phyloP scores from a whole-genome alignment of 192 early-diverging fungal species.

The Funneliformis geosporum region DNA sequence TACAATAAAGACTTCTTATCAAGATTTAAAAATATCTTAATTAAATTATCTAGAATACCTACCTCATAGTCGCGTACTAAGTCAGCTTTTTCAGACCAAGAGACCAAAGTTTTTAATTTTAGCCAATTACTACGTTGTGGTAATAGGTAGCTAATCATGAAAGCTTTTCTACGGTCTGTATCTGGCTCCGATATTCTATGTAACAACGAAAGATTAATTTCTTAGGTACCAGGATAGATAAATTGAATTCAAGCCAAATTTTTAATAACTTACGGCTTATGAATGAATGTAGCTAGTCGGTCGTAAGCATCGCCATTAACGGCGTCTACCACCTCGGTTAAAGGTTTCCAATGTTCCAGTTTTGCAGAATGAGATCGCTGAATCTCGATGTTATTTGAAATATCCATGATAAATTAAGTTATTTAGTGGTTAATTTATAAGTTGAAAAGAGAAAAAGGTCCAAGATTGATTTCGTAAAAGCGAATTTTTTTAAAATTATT shows the following conservation, averaged over 20 bases:
- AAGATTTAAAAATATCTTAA: too few species aligned
- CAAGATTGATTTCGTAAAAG: too few species aligned
- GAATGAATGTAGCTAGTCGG: neutral
- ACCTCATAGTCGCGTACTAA: conserved; percentile 3
- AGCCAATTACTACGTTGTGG: conserved; percentile 9
- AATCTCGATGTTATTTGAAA: neutral
- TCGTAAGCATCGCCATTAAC: conserved; percentile 10
- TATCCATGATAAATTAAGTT: neutral
- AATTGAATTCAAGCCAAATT: neutral
- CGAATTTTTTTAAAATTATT: too few species aligned
- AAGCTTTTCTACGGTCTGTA: neutral
- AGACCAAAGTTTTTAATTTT: conserved; percentile 3
- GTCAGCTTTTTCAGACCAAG: conserved; percentile 9
- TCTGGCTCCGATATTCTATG: neutral
- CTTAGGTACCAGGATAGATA: neutral
- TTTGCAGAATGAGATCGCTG: neutral
- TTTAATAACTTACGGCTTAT: neutral
- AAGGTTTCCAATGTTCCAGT: neutral
- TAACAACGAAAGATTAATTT: neutral
- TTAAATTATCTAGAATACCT: neutral
- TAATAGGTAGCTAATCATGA: neutral
- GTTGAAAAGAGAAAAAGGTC: neutral
- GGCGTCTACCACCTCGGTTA: neutral
- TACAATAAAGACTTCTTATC: too few species aligned
- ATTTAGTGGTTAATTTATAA: neutral